Conservation (phyloP, 768 basidiomycete genomes). For the Rhodotorula sphaerocarpa region DNA sequence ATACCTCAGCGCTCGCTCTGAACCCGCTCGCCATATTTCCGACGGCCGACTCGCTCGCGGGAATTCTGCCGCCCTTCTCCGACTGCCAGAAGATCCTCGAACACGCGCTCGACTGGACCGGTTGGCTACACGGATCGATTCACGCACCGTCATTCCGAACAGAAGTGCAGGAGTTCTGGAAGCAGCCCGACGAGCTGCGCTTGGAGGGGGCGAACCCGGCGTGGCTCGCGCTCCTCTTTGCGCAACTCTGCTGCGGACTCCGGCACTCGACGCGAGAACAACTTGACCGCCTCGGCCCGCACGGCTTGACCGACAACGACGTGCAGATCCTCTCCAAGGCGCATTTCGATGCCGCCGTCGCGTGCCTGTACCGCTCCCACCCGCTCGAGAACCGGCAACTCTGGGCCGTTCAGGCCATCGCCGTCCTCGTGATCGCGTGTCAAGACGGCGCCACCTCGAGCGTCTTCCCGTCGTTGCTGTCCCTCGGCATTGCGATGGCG, state of each 20-base stretch:
- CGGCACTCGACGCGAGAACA: constrained; percentile 10
- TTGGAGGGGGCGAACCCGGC: constrained; percentile 1
- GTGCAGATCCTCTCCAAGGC: neutral
- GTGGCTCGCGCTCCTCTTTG: constrained; percentile 12
- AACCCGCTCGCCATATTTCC: neutral
- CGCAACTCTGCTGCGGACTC: constrained; percentile 2
- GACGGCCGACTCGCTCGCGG: neutral
- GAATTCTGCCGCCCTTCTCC: neutral
- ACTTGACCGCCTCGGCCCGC: neutral
- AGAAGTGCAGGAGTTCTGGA: constrained; percentile 9
- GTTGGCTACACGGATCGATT: constrained; percentile 7
- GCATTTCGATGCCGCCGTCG: constrained; percentile 11
- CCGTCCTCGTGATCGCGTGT: constrained; percentile 2
- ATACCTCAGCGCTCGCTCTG: neutral
- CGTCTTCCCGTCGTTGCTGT: constrained; percentile 12
- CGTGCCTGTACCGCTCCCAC: constrained; percentile 8
- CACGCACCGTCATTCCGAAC: constrained; percentile 9
- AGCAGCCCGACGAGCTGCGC: neutral
- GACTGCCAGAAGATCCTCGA: neutral
- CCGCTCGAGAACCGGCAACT: constrained; percentile 11
- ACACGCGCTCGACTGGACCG: neutral
- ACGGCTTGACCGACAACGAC: neutral
- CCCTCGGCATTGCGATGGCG: constrained; percentile 13
- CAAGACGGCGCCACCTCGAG: constrained; percentile 9
- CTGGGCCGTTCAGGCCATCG: constrained; percentile 5